A percentile compares a stretch with the other conserved stretches of the same genome.
Conservation (phyloP, 768 basidiomycete genomes). For the Rhodotorula paludigena region DNA sequence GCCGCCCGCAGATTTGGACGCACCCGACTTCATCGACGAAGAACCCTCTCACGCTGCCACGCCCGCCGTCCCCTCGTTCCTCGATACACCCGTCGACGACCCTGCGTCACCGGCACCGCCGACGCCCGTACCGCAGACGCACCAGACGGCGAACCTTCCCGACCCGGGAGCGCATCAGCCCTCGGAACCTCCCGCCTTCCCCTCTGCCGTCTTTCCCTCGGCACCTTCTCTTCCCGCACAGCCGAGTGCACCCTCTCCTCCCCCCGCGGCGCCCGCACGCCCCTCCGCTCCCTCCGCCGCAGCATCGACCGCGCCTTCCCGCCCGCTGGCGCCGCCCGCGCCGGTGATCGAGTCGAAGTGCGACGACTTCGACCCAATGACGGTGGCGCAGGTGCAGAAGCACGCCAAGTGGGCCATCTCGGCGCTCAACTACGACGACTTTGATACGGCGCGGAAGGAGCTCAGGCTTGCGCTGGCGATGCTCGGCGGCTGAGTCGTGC, state of each 20-base stretch:
- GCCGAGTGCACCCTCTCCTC: neutral
- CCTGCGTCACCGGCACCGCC: constrained; percentile 39
- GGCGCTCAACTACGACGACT: constrained; percentile 92
- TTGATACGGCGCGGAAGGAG: constrained; percentile 77
- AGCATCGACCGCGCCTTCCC: constrained; percentile 10
- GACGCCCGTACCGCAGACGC: constrained; percentile 29
- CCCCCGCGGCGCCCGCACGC: constrained; percentile 10
- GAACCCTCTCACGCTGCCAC: neutral
- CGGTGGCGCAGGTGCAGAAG: constrained; percentile 75
- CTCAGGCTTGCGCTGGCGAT: constrained; percentile 63
- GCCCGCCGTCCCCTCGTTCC: constrained; percentile 25
- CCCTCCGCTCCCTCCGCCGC: constrained; percentile 3
- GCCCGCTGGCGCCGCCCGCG: neutral
- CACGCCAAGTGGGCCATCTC: constrained; percentile 90
- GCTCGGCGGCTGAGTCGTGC: constrained; percentile 45
- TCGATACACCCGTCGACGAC: neutral
- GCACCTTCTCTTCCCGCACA: constrained; percentile 21
- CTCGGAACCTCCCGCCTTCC: constrained; percentile 29
- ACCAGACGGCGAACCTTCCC: constrained; percentile 39
- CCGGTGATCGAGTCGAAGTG: neutral
- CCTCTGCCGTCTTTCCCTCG: constrained; percentile 35
- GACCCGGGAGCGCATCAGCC: constrained; percentile 33
- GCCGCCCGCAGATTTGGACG: constrained; percentile 20
- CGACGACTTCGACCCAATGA: constrained; percentile 46
- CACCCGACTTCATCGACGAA: constrained; percentile 31